Evolutionary conservation across 257 asterid genomes (phyloP).

Genomic region (Forsythia suspensa): DNA sequence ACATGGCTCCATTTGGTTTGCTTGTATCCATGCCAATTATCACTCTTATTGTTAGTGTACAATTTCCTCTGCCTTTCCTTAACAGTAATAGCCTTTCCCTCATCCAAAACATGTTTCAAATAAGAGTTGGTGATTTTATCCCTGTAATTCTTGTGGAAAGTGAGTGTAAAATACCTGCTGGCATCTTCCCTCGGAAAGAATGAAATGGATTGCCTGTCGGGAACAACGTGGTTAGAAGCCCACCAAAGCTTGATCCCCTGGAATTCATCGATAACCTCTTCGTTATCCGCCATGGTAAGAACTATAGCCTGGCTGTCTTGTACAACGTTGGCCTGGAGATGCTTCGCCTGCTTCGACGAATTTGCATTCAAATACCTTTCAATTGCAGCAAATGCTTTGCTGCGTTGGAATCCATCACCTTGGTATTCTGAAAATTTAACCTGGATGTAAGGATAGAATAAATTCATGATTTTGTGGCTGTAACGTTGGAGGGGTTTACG

Average conservation of each 20-base stretch:
- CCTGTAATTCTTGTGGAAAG: constrained; percentile 23
- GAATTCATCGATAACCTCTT: constrained; percentile 30
- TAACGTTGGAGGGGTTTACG: not conserved
- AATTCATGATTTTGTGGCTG: not conserved
- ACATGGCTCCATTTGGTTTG: constrained; percentile 27
- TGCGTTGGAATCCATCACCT: constrained; percentile 16
- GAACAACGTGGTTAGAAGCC: not conserved
- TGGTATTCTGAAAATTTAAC: constrained; percentile 23
- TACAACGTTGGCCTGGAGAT: constrained; percentile 17
- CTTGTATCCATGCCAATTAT: not conserved
- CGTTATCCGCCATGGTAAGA: constrained; percentile 25
- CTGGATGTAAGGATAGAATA: constrained; percentile 27
- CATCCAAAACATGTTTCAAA: constrained; percentile 25
- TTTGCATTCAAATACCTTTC: constrained; percentile 26
- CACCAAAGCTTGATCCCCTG: constrained; percentile 29
- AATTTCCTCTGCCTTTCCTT: constrained; percentile 27
- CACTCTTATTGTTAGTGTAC: constrained; percentile 19
- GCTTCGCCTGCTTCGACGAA: constrained; percentile 27
- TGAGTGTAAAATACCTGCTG: constrained; percentile 21
- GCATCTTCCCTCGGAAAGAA: constrained; percentile 22
- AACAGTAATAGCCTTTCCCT: constrained; percentile 19
- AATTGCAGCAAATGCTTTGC: constrained; percentile 21
- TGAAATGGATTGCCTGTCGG: constrained; percentile 15
- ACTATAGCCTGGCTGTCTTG: constrained; percentile 18
- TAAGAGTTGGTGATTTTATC: constrained; percentile 19